These are phyloP conservation scores for Plasmodium gonderi DNA, from an alignment of 169 alveolate genomes.

Conservation along the genomic window DNA sequence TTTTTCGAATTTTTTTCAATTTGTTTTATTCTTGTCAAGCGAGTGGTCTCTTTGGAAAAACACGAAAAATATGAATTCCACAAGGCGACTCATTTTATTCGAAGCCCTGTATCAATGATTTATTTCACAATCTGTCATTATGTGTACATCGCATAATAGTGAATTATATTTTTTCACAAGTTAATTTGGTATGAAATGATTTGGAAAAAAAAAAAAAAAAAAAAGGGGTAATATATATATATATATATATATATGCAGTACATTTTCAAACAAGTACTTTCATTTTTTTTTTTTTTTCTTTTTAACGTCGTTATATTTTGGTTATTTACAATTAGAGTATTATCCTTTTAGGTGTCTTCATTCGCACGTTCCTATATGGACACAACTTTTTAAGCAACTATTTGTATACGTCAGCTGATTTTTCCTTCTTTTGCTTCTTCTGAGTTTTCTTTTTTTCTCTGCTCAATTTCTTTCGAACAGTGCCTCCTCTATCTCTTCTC, in stretches of 20 bases:
- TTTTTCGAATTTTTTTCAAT: too few relatives aligned
- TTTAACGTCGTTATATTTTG: too few relatives aligned
- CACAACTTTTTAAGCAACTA: not conserved
- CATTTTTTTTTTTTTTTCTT: too few relatives aligned
- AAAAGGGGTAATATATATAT: not conserved
- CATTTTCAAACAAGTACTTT: too few relatives aligned
- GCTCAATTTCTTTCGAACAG: constrained; percentile 70
- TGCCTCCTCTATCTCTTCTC: constrained; percentile 76
- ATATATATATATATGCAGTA: not conserved
- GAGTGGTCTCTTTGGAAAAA: too few relatives aligned
- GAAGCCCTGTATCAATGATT: too few relatives aligned
- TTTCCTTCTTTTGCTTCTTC: constrained; percentile 70
- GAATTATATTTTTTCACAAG: not conserved
- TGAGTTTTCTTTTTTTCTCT: constrained; percentile 73
- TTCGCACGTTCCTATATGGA: too few relatives aligned
- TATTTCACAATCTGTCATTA: not conserved
- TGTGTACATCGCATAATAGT: not conserved
- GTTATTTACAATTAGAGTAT: too few relatives aligned
- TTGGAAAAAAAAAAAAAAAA: not conserved
- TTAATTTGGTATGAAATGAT: not conserved
- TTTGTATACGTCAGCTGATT: constrained; percentile 24
- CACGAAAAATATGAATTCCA: too few relatives aligned
- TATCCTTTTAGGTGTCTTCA: too few relatives aligned
- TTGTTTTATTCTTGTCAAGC: too few relatives aligned
- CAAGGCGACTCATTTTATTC: too few relatives aligned